Evolutionary conservation across 2,329 filamentous ascomycete genomes (phyloP), one percentile per base, ranked within the genome.

Genomic region (Aspergillus hiratsukae): DNA sequence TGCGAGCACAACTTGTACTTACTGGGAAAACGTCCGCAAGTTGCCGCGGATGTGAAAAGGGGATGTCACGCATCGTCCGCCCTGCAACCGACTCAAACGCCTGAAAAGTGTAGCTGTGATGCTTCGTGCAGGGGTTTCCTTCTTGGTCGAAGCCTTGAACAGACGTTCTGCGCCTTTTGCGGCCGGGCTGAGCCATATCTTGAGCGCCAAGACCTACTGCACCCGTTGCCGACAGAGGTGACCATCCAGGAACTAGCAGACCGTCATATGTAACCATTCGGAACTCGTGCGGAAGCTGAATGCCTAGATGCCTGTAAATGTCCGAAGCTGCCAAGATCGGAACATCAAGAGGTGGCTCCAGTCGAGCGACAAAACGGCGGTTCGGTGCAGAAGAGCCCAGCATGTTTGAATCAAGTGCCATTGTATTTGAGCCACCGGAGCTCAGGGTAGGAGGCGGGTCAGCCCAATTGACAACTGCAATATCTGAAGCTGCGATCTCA

Each of bases 11-110:
- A 3, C n/a, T 9, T 19, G 9, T 51, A 54, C 45, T 28, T 51
- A 49, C 71, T 27, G 76, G 76, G 56, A 79, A 62, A 31, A 75
- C 71, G 50, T 76, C 73, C 29, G 75, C 71, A 43, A 78, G 63
- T 62, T 79, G 76, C 40, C 75, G 72, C 17, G 76, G 76, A 63
- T 79, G 76, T 10, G 71, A 74, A 52, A 79, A 78, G 3, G 73
- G 73, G 23, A 79, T 65, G 23, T 77, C 72, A 52, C 64, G 70
- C 40, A 78, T 68, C 17, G 71, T 75, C 37, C 72, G 70, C 25
- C 74, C 74, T 17, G 72, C 68, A 43, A 73, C 69, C 40, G 73
- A 68, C 53, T 76, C 75, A 55, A 76, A 74, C 0, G 72, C 65
- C 48, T 78, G 74, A 51, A 79, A 75, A 1, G 70, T 73, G 57